Evolutionary conservation across 352 stramenopile genomes (phyloP), one percentile per base, ranked within the genome.

Genomic region (Blastocystis sp.): DNA sequence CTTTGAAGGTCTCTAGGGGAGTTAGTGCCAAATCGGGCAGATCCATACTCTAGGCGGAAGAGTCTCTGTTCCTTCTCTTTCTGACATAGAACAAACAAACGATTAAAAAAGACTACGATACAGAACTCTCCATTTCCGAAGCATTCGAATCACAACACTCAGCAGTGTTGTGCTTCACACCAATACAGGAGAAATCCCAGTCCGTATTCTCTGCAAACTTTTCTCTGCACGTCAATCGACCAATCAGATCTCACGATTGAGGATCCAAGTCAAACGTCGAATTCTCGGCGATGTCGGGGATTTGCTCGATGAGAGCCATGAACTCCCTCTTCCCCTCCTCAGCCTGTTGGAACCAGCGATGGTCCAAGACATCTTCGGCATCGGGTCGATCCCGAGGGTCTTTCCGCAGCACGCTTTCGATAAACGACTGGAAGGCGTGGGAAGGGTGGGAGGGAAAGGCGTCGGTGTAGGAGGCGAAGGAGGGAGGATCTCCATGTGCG

Each of bases 391-490:
- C 37, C 30, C 0, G 39, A 13, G 55, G 50, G 26, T 81, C 39
- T 50, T 81, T 81, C 34, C 26, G 20, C 41, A 81, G 55, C 55
- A 81, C 70, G 26, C 18, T 47, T n/a, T 56, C 24, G 30, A 81
- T 56, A n/a, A 39, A 81, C 20, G 37, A 30, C 26, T 63, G 34
- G 45, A 81, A 81, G 5, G 70, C 39, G 4, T 43, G 65, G 6
- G 70, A 81, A 37, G 70, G 70, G 24, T 63, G 34, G 6, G 47
- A 47, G 0, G 37, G 37, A 30, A 53, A 81, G 2, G 26, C 45
- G 39, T 81, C 70, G 26, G 16, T 39, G n/a, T 81, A 81, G 8
- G 70, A 81, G 55, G 24, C 30, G 24, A 81, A 81, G 3, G 70
- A 81, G 37, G 70, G 70, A 26, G 70, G 45, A 20, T 81, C 70